Base-by-base conservation (phyloP, 164 flowering plant genomes). In the Brasenia schreberi region DNA sequence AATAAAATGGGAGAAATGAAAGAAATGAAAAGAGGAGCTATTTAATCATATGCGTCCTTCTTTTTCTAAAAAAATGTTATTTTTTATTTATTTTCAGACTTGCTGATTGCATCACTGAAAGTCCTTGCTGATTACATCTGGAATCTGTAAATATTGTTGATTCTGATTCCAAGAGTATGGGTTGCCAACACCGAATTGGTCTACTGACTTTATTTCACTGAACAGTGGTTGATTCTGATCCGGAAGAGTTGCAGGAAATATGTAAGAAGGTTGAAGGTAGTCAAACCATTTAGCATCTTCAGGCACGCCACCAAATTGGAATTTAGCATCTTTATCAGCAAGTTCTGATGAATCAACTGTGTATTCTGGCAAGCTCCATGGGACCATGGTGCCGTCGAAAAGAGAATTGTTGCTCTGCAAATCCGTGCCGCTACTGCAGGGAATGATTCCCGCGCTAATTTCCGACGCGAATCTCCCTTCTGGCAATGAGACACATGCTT, bases 271-370 rank as follows among this genome's bases (percentile, higher is more conserved):
- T 19, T 82, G 87, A n/a, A 86, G 73, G 76, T 81, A 86, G 7
- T 89, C 94, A 1, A 81, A 70, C 96, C 96, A 92, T 73, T 84
- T 92, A 12, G 80, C 78, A 16, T 85, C 85, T 43, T 84, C 90
- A 3, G 71, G 53, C 5, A 78, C 84, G 3, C 72, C 74, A 63
- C 74, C 79, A 10, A 75, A 39, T n/a, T 69, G 74, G 39, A 71
- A 42, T 43, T 73, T 70, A 27, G 71, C 53, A 62, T 71, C 73
- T 66, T 70, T 76, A 11, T 69, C 76, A 0, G 80, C 52, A 49
- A 65, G 19, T 5, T 70, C 72, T 4, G 68, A 65, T 5, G 72
- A 60, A 10, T 70, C 72, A 19, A 70, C 65, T 19, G 70, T 65
- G 61, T 73, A 69, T 64, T 72, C 78, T 18, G 69, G 65, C 66